phyloP scores from a whole-genome alignment of 768 basidiomycete genomes.

The Kwoniella sp. region DNA sequence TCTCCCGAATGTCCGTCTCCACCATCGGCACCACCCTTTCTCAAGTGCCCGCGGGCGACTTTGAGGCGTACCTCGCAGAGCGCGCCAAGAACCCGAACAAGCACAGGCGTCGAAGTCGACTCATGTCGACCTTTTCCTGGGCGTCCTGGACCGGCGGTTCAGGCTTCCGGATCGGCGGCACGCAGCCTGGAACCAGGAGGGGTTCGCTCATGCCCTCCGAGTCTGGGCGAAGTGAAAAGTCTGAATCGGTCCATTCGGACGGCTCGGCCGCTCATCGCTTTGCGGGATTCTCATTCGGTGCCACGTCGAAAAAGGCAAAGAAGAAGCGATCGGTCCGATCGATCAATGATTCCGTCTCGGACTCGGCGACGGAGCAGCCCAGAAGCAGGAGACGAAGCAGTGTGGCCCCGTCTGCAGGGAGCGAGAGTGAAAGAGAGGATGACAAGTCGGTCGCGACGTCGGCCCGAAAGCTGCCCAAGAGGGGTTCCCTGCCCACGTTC shows the following conservation, averaged over 20 bases:
- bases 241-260: background rate
- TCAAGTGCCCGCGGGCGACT: conserved; percentile 2
- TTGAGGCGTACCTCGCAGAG: conserved; percentile 14
- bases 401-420: background rate
- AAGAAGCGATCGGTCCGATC: background rate
- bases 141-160: conserved; percentile 22
- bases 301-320: background rate
- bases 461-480: background rate
- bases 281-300: no score
- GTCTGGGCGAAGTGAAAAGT: conserved; percentile 1
- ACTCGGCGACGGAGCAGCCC: background rate
- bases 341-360: background rate
- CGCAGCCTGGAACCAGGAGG: conserved; percentile 16
- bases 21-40: conserved; percentile 7
- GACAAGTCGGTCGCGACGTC: background rate
- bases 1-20: conserved; percentile 12
- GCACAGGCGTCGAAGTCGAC: conserved; percentile 11
- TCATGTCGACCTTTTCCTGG: conserved; percentile 34
- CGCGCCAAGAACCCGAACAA: conserved; percentile 6
- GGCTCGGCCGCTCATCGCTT: background rate
- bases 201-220: conserved; percentile 17
- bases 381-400: conserved; percentile 4
- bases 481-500: conserved; percentile 18
- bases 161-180: background rate
- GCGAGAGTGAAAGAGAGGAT: conserved; percentile 9